phyloP scores from a whole-genome alignment of 495 filamentous ascomycete species.

The Mytilinidion resinicola region DNA sequence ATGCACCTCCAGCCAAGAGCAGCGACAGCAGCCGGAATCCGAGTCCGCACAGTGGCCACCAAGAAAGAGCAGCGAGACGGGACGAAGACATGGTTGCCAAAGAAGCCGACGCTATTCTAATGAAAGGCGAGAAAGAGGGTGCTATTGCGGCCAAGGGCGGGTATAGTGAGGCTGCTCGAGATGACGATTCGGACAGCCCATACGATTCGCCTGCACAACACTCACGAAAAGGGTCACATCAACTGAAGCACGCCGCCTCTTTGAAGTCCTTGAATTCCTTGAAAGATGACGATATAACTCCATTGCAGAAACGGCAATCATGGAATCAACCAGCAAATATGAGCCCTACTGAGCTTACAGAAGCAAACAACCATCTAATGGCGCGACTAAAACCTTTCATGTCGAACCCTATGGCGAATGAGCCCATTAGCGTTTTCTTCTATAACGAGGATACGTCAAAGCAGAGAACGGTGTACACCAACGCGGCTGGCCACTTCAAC shows the following conservation, averaged over 20 bases:
- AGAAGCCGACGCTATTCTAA: slow-evolving; percentile 68
- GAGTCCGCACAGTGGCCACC: slow-evolving; percentile 35
- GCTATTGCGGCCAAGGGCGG: slow-evolving; percentile 61
- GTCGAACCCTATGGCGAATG: slow-evolving; percentile 64
- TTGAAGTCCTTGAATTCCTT: slow-evolving; percentile 11
- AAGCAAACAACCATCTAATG: slow-evolving; percentile 82
- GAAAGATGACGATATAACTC: slow-evolving; percentile 34
- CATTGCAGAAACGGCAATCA: slow-evolving; percentile 40
- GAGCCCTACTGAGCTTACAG: slow-evolving; percentile 63
- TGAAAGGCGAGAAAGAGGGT: slow-evolving; percentile 61
- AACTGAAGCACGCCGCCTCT: slow-evolving; percentile 5
- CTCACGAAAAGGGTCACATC: slow-evolving; percentile 1
- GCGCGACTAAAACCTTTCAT: slow-evolving; percentile 82
- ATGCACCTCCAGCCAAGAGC: slow-evolving; percentile 48
- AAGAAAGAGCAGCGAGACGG: slow-evolving; percentile 32
- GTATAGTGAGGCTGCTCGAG: slow-evolving; percentile 46
- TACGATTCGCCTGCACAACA: slow-evolving; percentile 19
- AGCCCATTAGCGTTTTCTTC: slow-evolving; percentile 84
- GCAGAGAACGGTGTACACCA: slow-evolving; percentile 70
- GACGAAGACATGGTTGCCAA: slow-evolving; percentile 61
- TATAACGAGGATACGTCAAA: slow-evolving; percentile 74
- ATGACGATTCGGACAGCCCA: slow-evolving; percentile 30
- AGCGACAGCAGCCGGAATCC: slow-evolving; percentile 32
- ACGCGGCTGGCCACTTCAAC: slow-evolving; percentile 81
- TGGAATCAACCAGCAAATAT: slow-evolving; percentile 51